phyloP scores from a whole-genome alignment of 202 grass and related monocot species.

The Zizania palustris region DNA sequence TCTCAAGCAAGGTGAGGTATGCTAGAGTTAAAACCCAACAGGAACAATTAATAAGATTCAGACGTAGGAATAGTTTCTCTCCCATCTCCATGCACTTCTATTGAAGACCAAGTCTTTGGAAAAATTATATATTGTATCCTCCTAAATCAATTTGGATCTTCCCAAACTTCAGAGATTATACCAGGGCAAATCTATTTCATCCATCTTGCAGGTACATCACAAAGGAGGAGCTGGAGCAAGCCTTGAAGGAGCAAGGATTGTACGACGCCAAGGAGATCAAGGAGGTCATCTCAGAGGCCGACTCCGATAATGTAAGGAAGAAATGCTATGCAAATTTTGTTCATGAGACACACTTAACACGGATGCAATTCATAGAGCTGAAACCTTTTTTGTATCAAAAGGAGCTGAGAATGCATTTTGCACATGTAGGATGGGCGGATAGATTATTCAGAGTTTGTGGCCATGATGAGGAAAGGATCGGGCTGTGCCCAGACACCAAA shows the following conservation, averaged over 20 bases:
- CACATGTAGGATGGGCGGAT: slow-evolving; percentile 76
- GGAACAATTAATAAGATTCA: too few species aligned
- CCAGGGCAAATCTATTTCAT: background rate
- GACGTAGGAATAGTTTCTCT: too few species aligned
- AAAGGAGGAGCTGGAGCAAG: slow-evolving; percentile 81
- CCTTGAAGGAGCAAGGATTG: slow-evolving; percentile 73
- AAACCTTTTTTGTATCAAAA: background rate
- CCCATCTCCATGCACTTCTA: too few species aligned
- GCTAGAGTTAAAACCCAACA: too few species aligned
- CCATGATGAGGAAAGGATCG: slow-evolving; percentile 87
- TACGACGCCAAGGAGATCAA: slow-evolving; percentile 71
- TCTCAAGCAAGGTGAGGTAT: too few species aligned
- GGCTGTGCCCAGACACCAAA: slow-evolving; percentile 48
- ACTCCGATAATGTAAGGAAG: slow-evolving; percentile 75
- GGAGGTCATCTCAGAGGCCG: slow-evolving; percentile 74
- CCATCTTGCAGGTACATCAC: slow-evolving; percentile 65
- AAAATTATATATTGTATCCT: too few species aligned
- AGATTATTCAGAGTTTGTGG: slow-evolving; percentile 81
- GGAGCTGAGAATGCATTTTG: background rate
- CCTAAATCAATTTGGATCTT: too few species aligned
- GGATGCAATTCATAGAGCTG: background rate
- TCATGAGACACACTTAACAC: background rate
- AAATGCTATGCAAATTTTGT: background rate
- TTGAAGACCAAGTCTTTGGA: too few species aligned
- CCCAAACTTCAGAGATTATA: too few species aligned